Conservation (phyloP, 345 rosid species). For the Euphorbia lathyris region DNA sequence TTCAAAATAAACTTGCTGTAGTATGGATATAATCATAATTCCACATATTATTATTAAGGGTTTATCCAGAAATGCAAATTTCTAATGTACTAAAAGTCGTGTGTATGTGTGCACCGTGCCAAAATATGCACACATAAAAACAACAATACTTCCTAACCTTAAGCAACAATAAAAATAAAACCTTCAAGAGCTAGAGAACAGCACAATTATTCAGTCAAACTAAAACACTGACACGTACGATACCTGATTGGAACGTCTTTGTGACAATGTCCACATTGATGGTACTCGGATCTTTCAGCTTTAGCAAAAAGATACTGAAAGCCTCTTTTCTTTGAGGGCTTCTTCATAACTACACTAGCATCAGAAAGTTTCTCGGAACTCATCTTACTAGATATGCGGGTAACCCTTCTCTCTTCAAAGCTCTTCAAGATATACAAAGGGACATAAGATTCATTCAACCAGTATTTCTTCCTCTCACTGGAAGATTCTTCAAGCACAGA, state of each 20-base stretch:
- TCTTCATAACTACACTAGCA: constrained; percentile 31
- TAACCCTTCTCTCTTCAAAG: constrained; percentile 88
- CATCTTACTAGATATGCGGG: constrained; percentile 49
- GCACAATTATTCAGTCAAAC: background rate
- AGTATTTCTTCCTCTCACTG: constrained; percentile 83
- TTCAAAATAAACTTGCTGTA: background rate
- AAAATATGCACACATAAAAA: background rate
- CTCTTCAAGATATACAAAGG: constrained; percentile 91
- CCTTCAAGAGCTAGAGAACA: background rate
- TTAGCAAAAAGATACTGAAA: constrained; percentile 71
- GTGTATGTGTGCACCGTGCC: background rate
- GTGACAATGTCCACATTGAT: constrained; percentile 77
- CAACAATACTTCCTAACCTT: background rate
- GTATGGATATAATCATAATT: background rate
- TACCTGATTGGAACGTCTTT: constrained; percentile 74
- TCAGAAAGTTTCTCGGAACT: constrained; percentile 41
- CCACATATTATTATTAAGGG: background rate
- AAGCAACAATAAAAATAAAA: background rate
- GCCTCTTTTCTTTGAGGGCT: constrained; percentile 47
- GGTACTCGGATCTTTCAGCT: constrained; percentile 68
- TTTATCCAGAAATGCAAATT: too few species aligned
- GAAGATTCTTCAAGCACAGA: constrained; percentile 71
- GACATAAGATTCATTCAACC: constrained; percentile 72
- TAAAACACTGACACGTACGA: background rate
- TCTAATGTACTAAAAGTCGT: too few species aligned